Evolutionary conservation across 371 early-diverging fungal genomes (phyloP), one percentile per base, ranked within the genome.

Genomic region (Mucor circinelloides): DNA sequence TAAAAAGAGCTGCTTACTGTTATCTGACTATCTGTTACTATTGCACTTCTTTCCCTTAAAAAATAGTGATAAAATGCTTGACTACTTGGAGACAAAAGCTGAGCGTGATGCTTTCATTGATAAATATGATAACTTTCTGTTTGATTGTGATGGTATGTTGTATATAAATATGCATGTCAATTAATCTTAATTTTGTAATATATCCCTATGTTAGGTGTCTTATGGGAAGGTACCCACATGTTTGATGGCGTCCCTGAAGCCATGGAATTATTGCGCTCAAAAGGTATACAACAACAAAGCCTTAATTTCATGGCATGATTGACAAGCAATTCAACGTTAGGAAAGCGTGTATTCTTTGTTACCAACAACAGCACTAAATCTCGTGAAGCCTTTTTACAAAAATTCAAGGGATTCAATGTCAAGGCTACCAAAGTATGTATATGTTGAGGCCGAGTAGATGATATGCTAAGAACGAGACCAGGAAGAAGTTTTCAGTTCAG

Each of bases 331-430:
- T 34, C 15, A 9, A 25, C 25, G 13, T 12, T 60, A 85, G 95
- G 94, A 48, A 97, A 98, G 79, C 86, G 87, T 27, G 68, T 97
- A 17, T 82, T 95, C 48, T 98, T 97, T 79, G 97, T 99, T 9
- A 94, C 99, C 42, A 99, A 99, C 89, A 99, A 99, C 84, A 93
- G 94, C 79, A 90, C 95, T 12, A 93, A 93, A 66, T 95, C 97
- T 23, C 90, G 98, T 38, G 70, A 71, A 7, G 79, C 87, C 50
- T 97, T 96, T 70, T 74, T 90, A 25, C 81, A 89, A 44, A 97
- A 97, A 83, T 95, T 98, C 72, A 70, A 80, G 48, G 82, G 80
- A 23, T 79, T 96, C 25, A 93, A 93, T 27, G 88, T 97, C 44
- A 75, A 90, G 56, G 95, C 94, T 13, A 69, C 77, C 4, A 72